phyloP scores from a whole-genome alignment of 2,329 filamentous ascomycete species.

The Biscogniauxia mediterranea region DNA sequence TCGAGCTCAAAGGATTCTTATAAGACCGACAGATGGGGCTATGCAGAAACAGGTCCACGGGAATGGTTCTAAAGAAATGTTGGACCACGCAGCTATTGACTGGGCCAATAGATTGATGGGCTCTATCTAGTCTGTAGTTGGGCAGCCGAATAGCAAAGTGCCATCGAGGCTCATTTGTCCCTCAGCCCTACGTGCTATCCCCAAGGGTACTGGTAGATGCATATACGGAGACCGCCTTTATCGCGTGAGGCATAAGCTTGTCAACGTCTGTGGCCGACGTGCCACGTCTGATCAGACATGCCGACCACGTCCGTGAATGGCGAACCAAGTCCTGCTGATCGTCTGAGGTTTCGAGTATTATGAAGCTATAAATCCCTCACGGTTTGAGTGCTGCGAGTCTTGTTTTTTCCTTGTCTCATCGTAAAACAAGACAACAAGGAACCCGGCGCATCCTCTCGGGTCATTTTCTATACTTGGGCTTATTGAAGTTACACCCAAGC shows the following conservation, averaged over 20 bases:
- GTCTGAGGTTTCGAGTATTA: background rate
- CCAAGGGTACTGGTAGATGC: background rate
- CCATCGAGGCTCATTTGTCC: background rate
- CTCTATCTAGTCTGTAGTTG: background rate
- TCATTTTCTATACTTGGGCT: background rate
- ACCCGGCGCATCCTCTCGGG: background rate
- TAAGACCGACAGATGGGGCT: background rate
- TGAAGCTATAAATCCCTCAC: background rate
- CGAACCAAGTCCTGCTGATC: background rate
- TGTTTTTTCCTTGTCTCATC: background rate
- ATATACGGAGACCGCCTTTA: background rate
- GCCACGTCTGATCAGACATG: background rate
- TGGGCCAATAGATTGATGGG: background rate
- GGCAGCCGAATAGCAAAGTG: background rate
- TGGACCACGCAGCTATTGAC: background rate
- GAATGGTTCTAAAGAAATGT: background rate
- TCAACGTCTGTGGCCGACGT: background rate
- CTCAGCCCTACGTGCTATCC: conserved; percentile 1
- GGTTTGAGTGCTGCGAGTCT: background rate
- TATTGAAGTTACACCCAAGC: background rate
- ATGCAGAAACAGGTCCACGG: background rate
- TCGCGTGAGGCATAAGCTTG: background rate
- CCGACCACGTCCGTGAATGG: background rate
- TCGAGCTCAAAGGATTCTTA: background rate
- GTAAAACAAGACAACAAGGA: background rate